Evolutionary conservation across 345 rosid species (phyloP), one percentile per base, ranked within the genome.

Genomic region (Moricandia arvensis): DNA sequence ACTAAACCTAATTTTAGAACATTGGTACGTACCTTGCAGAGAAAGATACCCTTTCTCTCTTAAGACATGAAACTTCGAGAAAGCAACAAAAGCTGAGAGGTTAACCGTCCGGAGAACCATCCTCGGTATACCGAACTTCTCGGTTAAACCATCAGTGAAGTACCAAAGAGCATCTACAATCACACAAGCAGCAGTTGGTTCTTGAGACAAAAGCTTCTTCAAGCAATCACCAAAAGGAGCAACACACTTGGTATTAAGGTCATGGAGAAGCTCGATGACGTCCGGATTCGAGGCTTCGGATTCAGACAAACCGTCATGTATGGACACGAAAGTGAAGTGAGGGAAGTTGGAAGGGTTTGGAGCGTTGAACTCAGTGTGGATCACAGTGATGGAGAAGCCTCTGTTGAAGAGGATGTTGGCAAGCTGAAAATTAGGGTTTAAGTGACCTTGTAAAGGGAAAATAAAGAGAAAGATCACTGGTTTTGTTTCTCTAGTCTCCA

Each of bases 381-480:
- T 73, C 17, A 87, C 79, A 45, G 80, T 78, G 69, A 89, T 84
- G 78, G 87, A 80, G 71, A 86, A 86, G 29, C 90, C 90, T 68
- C 55, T 82, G 54, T 75, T 24, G 41, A 73, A 79, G 0, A 89
- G 82, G 54, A 87, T 85, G 79, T 69, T 75, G 1, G 86, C 90
- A 0, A 89, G 86, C 70, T 89, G 91, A 69, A 87, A 80, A 81
- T 85, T 86, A 1, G 93, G 87, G 63, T 78, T 86, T 26, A 87
- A 59, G 75, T 90, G 96, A 59, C 93, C 93, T 72, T 90, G 88
- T 18, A 88, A 75, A 18, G 91, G 96, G 18, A 81, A 43, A 1
- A 87, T 82, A 65, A 90, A 87, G 35, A 90, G 82, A 12, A 88
- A 12, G 45, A 78, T 72, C 68, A 65, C 77, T 59, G 73, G 77